These are phyloP conservation scores for Pseudopithomyces maydicus DNA, from an alignment of 2,329 filamentous ascomycete species.

Conservation along the genomic window DNA sequence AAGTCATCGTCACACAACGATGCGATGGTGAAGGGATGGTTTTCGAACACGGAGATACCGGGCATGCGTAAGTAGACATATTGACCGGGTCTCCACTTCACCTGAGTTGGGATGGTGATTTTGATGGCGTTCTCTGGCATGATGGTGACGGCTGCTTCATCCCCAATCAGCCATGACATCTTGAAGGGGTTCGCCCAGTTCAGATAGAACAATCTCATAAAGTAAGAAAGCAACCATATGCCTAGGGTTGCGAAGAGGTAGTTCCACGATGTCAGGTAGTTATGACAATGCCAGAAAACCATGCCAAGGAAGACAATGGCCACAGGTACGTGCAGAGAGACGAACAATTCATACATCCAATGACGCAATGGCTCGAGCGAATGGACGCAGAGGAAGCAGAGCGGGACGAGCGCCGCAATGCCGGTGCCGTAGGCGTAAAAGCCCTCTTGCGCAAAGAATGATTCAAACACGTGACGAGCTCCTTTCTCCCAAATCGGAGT, in stretches of 20 bases:
- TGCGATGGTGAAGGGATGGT: constrained; percentile 94
- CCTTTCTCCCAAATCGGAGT: constrained; percentile 84
- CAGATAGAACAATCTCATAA: constrained; percentile 77
- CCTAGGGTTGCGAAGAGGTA: constrained; percentile 83
- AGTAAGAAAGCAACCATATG: constrained; percentile 78
- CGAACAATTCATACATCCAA: constrained; percentile 84
- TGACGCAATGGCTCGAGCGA: constrained; percentile 80
- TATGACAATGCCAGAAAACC: constrained; percentile 95
- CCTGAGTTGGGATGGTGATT: constrained; percentile 89
- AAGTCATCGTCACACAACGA: constrained; percentile 93
- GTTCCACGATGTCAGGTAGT: constrained; percentile 86
- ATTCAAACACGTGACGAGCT: constrained; percentile 71
- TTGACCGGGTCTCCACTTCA: constrained; percentile 91
- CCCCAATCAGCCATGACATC: constrained; percentile 82
- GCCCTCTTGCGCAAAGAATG: constrained; percentile 69
- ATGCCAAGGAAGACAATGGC: constrained; percentile 80
- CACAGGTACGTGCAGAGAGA: constrained; percentile 79
- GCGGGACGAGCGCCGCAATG: constrained; percentile 75
- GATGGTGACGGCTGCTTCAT: constrained; percentile 86
- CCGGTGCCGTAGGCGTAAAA: constrained; percentile 85
- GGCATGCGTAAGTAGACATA: constrained; percentile 96
- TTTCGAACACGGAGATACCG: constrained; percentile 86
- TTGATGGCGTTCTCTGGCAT: constrained; percentile 96
- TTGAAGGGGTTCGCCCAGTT: constrained; percentile 87
- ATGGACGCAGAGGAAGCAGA: constrained; percentile 81